Percentiles rank a stretch among this genome's conserved stretches.
Evolutionary conservation across 1,139 yeast genomes (phyloP).

Genomic region (Debaryomyces sp.): DNA sequence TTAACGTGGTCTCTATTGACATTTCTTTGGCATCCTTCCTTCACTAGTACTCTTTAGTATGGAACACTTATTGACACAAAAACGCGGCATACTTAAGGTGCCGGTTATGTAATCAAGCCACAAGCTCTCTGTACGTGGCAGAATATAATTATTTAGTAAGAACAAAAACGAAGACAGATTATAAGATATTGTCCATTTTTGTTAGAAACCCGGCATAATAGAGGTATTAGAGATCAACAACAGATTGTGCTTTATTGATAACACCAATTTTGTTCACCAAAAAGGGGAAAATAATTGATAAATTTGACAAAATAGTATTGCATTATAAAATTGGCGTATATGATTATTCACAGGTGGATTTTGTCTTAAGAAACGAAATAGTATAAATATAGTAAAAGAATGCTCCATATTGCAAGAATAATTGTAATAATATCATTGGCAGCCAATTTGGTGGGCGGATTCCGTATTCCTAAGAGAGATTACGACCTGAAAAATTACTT

Average conservation of each 20-base stretch:
- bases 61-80: neutral
- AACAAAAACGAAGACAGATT: neutral
- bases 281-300: neutral
- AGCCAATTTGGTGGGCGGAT: conserved; percentile 3
- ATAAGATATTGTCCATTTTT: neutral
- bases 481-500: conserved; percentile 52
- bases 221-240: neutral
- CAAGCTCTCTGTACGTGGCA: conserved; percentile 8
- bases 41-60: neutral
- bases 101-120: neutral
- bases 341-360: conserved; percentile 5
- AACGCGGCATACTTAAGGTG: conserved; percentile 2
- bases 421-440: neutral
- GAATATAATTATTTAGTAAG: conserved; percentile 1
- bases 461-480: conserved; percentile 35
- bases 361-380: neutral
- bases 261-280: neutral
- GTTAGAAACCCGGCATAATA: neutral
- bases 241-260: neutral
- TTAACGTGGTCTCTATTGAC: neutral
- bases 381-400: neutral
- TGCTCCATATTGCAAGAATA: neutral
- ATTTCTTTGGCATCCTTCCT: neutral
- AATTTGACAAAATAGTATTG: neutral
- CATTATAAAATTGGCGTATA: neutral